Base-by-base conservation (phyloP, 2,329 filamentous ascomycete genomes). In the Alternaria angustiovoidea region DNA sequence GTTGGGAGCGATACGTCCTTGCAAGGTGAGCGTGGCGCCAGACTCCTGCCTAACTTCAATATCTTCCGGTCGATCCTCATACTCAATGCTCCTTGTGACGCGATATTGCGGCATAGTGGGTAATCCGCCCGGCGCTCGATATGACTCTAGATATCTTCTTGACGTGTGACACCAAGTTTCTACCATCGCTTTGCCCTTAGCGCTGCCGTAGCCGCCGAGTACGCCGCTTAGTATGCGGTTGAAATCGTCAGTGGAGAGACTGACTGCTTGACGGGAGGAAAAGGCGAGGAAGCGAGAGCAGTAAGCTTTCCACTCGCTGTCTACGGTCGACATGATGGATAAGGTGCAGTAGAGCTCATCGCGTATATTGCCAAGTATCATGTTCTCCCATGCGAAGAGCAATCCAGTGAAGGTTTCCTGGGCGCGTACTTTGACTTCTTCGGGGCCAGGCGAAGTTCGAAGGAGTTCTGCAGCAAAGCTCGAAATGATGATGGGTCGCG, bases 151-250 rank as follows among this genome's bases (percentile, higher is more conserved):
- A 7, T 44, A 44, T 20, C 62, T 64, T 14, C 68, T 63, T 2
- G 66, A 51, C 11, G 52, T 59, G 51, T 76, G 69, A 63, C 76
- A 78, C 81, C 85, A 88, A 36, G 72, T 74, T 9, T 82, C 71
- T 57, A 85, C 84, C 34, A 88, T 65, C 4, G 68, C 74, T 57
- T 78, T 81, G 59, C 84, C 88, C 34, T 78, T 78, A 9, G 63
- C 56, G 57, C 81, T 83, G 54, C 83, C 84, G 47, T 83, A 80
- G 0, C 78, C 77, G 28, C 83, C 80, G 3, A 86, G 82, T 8
- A 88, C 78, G n/a, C 84, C 85, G 43, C 82, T 78, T 7, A 91
- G 82, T 7, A 88, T 62, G 18, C 71, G 67, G 61, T 87, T 84
- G 78, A 88, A 87, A 6, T 82, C 74, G 3, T 72, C 69, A 0